Evolutionary conservation across 2,329 filamentous ascomycete genomes (phyloP).

Genomic region (Raffaelea albimanens): DNA sequence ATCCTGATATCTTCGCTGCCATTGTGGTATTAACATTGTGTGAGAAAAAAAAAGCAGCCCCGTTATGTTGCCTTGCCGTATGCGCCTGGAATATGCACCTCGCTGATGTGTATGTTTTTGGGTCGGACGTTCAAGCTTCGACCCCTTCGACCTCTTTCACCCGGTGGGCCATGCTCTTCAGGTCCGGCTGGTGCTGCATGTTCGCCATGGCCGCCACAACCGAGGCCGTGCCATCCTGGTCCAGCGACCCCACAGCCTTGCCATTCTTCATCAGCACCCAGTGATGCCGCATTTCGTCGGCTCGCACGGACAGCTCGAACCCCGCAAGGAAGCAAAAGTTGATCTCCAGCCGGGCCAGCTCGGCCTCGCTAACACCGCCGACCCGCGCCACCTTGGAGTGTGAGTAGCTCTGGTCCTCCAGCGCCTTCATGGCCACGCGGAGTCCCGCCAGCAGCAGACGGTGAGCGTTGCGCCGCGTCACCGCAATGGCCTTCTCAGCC

Average conservation of each 20-base stretch:
- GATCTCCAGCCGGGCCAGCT: slow-evolving; percentile 79
- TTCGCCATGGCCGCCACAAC: neutral
- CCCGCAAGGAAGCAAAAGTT: slow-evolving; percentile 81
- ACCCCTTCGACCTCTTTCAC: neutral
- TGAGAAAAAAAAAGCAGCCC: slow-evolving; percentile 8
- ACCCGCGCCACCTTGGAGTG: slow-evolving; percentile 79
- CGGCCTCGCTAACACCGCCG: slow-evolving; percentile 73
- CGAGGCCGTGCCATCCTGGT: slow-evolving; percentile 8
- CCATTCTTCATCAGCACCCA: slow-evolving; percentile 49
- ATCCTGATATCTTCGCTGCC: no score
- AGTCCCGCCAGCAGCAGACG: slow-evolving; percentile 75
- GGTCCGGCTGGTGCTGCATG: neutral
- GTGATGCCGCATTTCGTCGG: slow-evolving; percentile 51
- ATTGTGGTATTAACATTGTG: no score
- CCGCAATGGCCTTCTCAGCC: slow-evolving; percentile 65
- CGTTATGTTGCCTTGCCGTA: slow-evolving; percentile 13
- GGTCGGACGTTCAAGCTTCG: no score
- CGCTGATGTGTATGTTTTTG: no score
- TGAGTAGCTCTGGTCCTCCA: slow-evolving; percentile 86
- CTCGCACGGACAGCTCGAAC: slow-evolving; percentile 64
- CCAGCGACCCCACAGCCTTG: slow-evolving; percentile 12
- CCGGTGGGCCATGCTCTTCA: neutral
- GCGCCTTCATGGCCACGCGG: slow-evolving; percentile 81
- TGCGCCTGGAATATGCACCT: slow-evolving; percentile 10
- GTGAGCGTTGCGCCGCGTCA: slow-evolving; percentile 79